These are phyloP conservation scores for Sugiyamaella americana DNA, from an alignment of 805 yeast species.

Conservation along the genomic window DNA sequence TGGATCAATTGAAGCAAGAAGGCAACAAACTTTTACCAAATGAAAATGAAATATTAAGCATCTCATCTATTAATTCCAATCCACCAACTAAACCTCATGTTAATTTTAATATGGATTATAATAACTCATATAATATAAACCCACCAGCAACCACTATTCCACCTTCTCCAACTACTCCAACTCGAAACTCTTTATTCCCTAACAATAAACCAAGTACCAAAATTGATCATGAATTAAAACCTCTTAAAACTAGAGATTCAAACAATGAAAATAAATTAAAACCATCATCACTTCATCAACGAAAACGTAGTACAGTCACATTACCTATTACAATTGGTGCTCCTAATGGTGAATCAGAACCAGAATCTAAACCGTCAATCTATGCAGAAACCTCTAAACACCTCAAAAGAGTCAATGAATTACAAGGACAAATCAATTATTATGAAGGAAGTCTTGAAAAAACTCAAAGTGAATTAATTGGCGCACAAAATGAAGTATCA, in stretches of 20 bases:
- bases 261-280: background rate
- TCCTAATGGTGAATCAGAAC: background rate
- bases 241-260: too few relatives aligned
- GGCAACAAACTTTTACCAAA: too few relatives aligned
- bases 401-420: background rate
- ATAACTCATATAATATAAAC: background rate
- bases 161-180: too few relatives aligned
- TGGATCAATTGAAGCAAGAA: too few relatives aligned
- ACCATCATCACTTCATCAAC: background rate
- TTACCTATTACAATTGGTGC: background rate
- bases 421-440: background rate
- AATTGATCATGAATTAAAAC: too few relatives aligned
- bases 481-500: background rate
- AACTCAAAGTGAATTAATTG: background rate
- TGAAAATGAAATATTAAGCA: too few relatives aligned
- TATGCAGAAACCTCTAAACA: background rate
- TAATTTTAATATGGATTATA: too few relatives aligned
- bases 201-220: too few relatives aligned
- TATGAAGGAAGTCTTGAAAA: background rate
- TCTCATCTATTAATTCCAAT: background rate
- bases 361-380: background rate
- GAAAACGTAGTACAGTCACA: background rate
- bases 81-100: background rate
- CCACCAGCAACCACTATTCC: background rate
- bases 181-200: too few relatives aligned